phyloP scores from a whole-genome alignment of 352 stramenopile genomes.

The Phytophthora pistaciae region DNA sequence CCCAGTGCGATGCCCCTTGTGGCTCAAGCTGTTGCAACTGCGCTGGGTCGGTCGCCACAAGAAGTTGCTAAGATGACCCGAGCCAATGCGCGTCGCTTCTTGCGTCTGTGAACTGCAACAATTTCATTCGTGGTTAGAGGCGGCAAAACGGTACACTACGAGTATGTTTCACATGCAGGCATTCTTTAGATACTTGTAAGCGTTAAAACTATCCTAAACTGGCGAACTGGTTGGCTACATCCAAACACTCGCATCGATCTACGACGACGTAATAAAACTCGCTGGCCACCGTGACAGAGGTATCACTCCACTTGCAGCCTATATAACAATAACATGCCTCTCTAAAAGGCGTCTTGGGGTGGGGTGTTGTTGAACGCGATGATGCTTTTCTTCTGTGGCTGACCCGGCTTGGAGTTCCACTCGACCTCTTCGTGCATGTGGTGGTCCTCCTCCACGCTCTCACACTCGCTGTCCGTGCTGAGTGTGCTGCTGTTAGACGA shows the following conservation, averaged over 20 bases:
- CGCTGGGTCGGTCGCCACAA: slow-evolving; percentile 48
- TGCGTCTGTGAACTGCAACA: slow-evolving; percentile 47
- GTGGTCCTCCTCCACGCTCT: slow-evolving; percentile 51
- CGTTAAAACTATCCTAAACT: slow-evolving; percentile 30
- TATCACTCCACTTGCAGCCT: background rate
- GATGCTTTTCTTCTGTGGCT: slow-evolving; percentile 48
- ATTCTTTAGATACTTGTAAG: slow-evolving; percentile 33
- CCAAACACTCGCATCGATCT: slow-evolving; percentile 1
- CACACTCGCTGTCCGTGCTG: slow-evolving; percentile 81
- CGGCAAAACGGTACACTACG: background rate
- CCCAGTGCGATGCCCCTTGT: slow-evolving; percentile 71
- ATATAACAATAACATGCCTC: slow-evolving; percentile 21
- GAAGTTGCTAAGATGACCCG: slow-evolving; percentile 72
- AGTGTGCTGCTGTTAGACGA: slow-evolving; percentile 57
- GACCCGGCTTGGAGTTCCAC: slow-evolving; percentile 8
- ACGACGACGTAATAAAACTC: slow-evolving; percentile 17
- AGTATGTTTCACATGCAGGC: slow-evolving; percentile 13
- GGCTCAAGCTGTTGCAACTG: slow-evolving; percentile 62
- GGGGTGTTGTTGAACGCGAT: slow-evolving; percentile 76
- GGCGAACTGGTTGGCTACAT: slow-evolving; percentile 10
- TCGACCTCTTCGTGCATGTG: slow-evolving; percentile 17
- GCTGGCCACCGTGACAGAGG: background rate
- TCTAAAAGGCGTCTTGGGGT: slow-evolving; percentile 5
- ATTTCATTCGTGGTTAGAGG: background rate
- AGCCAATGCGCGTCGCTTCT: slow-evolving; percentile 77